Conservation (phyloP, 2,329 filamentous ascomycete genomes). For the Emergomyces africanus region DNA sequence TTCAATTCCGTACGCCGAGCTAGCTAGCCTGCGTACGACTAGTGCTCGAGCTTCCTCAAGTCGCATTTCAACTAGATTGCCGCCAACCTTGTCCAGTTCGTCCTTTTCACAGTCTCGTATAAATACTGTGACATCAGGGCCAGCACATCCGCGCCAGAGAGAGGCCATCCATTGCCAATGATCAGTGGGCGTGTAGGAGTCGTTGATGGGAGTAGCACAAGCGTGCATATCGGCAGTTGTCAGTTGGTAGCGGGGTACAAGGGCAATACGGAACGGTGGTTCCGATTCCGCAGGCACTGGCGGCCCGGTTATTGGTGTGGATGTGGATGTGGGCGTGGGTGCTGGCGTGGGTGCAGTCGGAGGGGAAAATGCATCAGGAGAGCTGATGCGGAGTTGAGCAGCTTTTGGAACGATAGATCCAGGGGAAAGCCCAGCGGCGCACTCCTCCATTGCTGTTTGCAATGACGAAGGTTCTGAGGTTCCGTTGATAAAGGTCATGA, state of each 20-base stretch:
- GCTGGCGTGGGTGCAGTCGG: constrained; percentile 12
- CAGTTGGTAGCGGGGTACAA: constrained; percentile 70
- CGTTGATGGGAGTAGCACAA: constrained; percentile 57
- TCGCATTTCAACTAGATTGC: constrained; percentile 43
- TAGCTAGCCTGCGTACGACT: constrained; percentile 38
- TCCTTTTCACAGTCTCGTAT: constrained; percentile 30
- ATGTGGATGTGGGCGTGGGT: background rate
- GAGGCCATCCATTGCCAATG: constrained; percentile 98
- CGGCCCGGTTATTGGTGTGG: constrained; percentile 6
- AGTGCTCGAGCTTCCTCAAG: constrained; percentile 37
- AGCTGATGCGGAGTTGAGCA: constrained; percentile 18
- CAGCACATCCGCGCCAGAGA: constrained; percentile 76
- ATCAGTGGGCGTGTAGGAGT: constrained; percentile 68
- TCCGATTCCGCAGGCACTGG: constrained; percentile 8
- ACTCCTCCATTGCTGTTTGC: constrained; percentile 11
- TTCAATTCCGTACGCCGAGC: constrained; percentile 35
- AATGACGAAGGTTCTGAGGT: background rate
- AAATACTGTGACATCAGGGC: constrained; percentile 51
- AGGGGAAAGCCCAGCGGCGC: constrained; percentile 17
- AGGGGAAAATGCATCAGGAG: constrained; percentile 17
- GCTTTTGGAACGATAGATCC: constrained; percentile 22
- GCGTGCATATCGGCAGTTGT: constrained; percentile 66
- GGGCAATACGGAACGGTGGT: constrained; percentile 50
- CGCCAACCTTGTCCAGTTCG: constrained; percentile 30
- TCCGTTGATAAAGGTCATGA: constrained; percentile 45